Evolutionary conservation across 1,139 yeast species (phyloP).

Genomic region (Suhomyces anneliseae): DNA sequence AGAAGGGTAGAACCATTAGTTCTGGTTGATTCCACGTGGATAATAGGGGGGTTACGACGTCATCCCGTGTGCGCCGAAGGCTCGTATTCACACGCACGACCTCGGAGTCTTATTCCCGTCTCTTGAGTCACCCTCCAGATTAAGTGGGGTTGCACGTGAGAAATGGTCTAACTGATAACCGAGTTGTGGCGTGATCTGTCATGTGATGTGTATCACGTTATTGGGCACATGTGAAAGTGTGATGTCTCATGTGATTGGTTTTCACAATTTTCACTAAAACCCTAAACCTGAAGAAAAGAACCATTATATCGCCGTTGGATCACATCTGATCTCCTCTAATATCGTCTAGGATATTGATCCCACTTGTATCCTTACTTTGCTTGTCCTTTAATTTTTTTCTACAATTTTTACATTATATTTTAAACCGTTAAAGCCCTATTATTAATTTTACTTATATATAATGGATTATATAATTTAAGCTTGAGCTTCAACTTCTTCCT

Average conservation of each 20-base stretch:
- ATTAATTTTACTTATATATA: no score
- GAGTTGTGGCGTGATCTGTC: not conserved
- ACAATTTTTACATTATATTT: not conserved
- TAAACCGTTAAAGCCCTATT: not conserved
- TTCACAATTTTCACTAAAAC: no score
- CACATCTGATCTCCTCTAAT: no score
- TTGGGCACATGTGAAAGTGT: not conserved
- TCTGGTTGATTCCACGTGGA: not conserved
- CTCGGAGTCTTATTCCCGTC: not conserved
- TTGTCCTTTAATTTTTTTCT: no score
- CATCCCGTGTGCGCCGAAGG: not conserved
- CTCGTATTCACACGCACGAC: not conserved
- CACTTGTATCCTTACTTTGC: no score
- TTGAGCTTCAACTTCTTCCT: slow-evolving; percentile 28
- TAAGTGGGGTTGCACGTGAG: not conserved
- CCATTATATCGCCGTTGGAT: no score
- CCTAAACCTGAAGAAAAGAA: no score
- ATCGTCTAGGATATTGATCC: no score
- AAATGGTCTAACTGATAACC: not conserved
- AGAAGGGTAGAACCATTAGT: not conserved
- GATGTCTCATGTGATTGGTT: not conserved
- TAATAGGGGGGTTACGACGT: not conserved
- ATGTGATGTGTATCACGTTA: not conserved
- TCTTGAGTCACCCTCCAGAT: not conserved
- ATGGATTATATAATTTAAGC: slow-evolving; percentile 14